phyloP scores from a whole-genome alignment of 202 grass and related monocot species.

The Musa balbisiana region DNA sequence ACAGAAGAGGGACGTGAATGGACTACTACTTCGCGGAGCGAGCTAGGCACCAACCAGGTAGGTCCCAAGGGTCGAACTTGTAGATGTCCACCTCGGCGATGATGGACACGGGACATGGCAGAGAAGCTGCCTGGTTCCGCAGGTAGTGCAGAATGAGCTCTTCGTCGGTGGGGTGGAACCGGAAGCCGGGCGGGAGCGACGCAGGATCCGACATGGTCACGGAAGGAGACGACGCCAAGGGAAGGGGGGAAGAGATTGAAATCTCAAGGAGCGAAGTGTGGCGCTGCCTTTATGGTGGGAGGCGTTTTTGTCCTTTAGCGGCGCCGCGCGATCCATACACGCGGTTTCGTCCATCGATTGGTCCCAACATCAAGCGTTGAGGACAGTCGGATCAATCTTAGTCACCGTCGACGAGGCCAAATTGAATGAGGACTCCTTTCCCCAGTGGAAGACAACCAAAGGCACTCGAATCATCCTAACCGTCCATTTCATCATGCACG shows the following conservation, averaged over 20 bases:
- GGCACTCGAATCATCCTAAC: neutral
- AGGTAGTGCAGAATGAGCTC: slow-evolving; percentile 71
- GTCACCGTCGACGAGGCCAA: neutral
- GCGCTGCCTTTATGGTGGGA: neutral
- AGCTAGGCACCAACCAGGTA: slow-evolving; percentile 32
- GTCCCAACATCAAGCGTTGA: neutral
- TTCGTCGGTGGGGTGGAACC: slow-evolving; percentile 72
- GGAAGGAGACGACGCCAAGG: neutral
- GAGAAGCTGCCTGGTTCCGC: slow-evolving; percentile 32
- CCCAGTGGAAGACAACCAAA: neutral
- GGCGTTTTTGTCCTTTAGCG: neutral
- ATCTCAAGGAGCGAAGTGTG: neutral
- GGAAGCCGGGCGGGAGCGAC: slow-evolving; percentile 52
- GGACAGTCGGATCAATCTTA: neutral
- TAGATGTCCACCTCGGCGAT: slow-evolving; percentile 85
- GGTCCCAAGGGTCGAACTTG: slow-evolving; percentile 68
- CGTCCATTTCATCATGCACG: neutral
- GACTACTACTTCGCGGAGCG: too few species aligned
- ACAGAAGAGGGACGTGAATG: neutral
- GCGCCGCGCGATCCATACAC: too few species aligned
- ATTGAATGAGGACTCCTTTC: neutral
- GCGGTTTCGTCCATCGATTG: too few species aligned
- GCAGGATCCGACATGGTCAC: neutral
- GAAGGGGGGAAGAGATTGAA: neutral
- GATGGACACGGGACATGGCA: slow-evolving; percentile 44